phyloP scores from a whole-genome alignment of 805 yeast species.

The Monosporozyma unispora region DNA sequence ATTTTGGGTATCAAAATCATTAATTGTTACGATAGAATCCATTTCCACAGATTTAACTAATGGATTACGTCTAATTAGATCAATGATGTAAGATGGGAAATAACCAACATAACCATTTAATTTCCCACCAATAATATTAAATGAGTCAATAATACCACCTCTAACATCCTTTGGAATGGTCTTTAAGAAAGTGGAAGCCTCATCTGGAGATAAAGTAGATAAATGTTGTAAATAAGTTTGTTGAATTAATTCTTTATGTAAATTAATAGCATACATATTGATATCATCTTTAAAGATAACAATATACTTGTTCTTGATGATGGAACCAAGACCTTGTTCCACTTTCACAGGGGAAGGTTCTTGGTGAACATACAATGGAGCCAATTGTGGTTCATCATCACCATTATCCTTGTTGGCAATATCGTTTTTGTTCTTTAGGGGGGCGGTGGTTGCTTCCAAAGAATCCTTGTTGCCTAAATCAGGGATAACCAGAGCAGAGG shows the following conservation, averaged over 20 bases:
- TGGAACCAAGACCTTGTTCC: constrained; percentile 1
- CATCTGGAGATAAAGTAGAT: constrained; percentile 3
- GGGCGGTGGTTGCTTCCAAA: not conserved
- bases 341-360: constrained; percentile 27
- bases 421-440: not conserved
- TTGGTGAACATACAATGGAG: constrained; percentile 34
- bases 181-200: constrained; percentile 6
- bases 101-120: constrained; percentile 79
- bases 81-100: constrained; percentile 67
- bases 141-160: constrained; percentile 55
- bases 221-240: constrained; percentile 34
- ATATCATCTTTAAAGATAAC: constrained; percentile 69
- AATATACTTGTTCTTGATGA: constrained; percentile 71
- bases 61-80: constrained; percentile 60
- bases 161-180: constrained; percentile 12
- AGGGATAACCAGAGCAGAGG: constrained; percentile 57
- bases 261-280: constrained; percentile 41
- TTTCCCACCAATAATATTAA: constrained; percentile 42
- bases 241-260: constrained; percentile 62
- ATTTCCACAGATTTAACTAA: constrained; percentile 61
- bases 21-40: constrained; percentile 63
- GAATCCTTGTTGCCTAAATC: constrained; percentile 21
- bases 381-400: constrained; percentile 21
- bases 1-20: constrained; percentile 56
- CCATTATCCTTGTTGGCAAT: not conserved